Evolutionary conservation across 176 grass and related monocot genomes (phyloP).

Genomic region (Melocanna baccifera): DNA sequence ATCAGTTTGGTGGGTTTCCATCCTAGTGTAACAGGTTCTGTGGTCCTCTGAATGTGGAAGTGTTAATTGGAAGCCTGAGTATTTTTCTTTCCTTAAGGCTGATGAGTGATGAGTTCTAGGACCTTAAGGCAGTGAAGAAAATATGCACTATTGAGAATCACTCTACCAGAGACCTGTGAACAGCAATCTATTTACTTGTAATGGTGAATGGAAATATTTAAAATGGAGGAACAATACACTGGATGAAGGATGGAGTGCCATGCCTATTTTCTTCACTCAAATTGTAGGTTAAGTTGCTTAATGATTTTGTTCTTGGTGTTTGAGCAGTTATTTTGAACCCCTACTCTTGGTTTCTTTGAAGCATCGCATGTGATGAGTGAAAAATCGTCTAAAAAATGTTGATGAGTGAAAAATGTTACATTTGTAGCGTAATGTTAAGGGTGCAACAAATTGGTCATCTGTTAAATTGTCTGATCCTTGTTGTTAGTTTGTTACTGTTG

Average conservation of each 20-base stretch:
- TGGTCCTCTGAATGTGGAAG: not conserved
- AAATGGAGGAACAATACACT: not conserved
- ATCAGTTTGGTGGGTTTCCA: not conserved
- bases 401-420: not conserved
- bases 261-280: not conserved
- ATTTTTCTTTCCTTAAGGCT: not conserved
- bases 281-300: too few species aligned
- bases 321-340: not conserved
- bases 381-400: not conserved
- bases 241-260: not conserved
- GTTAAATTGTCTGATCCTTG: not conserved
- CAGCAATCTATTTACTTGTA: not conserved
- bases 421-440: not conserved
- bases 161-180: not conserved
- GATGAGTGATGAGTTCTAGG: not conserved
- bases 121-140: not conserved
- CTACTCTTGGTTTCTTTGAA: not conserved
- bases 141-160: not conserved
- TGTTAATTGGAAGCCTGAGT: not conserved
- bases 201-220: not conserved
- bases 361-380: not conserved
- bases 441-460: not conserved
- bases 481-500: not conserved
- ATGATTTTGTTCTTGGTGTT: not conserved
- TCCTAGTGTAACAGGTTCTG: not conserved